Conservation (phyloP, 2,329 filamentous ascomycete genomes). For the Fusarium ambrosium region DNA sequence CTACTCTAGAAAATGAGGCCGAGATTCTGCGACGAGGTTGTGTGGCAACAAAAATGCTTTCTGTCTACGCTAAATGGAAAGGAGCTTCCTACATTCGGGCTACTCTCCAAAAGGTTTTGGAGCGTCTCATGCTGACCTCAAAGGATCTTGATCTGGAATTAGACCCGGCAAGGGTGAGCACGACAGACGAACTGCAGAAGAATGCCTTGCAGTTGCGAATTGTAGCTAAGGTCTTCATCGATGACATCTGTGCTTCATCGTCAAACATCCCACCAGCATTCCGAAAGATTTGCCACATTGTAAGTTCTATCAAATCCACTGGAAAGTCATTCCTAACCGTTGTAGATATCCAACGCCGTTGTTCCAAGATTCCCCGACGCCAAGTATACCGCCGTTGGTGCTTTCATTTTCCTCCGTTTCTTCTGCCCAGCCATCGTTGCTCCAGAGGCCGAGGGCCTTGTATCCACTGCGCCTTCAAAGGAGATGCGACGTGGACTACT, state of each 20-base stretch:
- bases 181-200: slow-evolving; percentile 73
- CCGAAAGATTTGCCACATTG: slow-evolving; percentile 76
- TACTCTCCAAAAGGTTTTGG: slow-evolving; percentile 76
- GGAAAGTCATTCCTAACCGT: not conserved
- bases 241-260: slow-evolving; percentile 76
- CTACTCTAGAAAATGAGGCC: slow-evolving; percentile 70
- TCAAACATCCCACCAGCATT: slow-evolving; percentile 73
- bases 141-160: slow-evolving; percentile 77
- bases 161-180: slow-evolving; percentile 72
- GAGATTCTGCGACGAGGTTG: slow-evolving; percentile 77
- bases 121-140: slow-evolving; percentile 75
- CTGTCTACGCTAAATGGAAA: slow-evolving; percentile 80
- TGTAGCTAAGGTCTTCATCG: slow-evolving; percentile 78
- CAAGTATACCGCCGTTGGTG: slow-evolving; percentile 79
- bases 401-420: slow-evolving; percentile 79
- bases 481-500: slow-evolving; percentile 77
- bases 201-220: slow-evolving; percentile 76
- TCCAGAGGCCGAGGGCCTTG: slow-evolving; percentile 76
- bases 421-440: slow-evolving; percentile 81
- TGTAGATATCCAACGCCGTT: slow-evolving; percentile 72
- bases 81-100: slow-evolving; percentile 72
- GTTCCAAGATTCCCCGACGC: slow-evolving; percentile 75
- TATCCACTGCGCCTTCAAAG: slow-evolving; percentile 71
- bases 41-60: slow-evolving; percentile 80
- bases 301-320: slow-evolving; percentile 52